Evolutionary conservation across 1,284 basidiomycete genomes (phyloP).

Genomic region (Coniophora puteana): DNA sequence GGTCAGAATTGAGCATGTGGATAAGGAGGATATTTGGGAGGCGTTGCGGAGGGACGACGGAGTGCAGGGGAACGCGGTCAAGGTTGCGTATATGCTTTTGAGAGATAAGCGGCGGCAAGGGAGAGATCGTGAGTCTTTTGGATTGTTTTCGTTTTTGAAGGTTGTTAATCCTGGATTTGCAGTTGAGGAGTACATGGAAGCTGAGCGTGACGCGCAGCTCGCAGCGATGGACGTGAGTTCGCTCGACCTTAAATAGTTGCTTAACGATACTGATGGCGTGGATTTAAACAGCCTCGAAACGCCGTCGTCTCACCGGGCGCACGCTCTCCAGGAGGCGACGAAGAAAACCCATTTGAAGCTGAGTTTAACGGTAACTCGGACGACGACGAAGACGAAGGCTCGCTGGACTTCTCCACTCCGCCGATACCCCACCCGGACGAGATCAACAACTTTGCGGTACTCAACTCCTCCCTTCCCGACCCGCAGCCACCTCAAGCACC

Average conservation of each 20-base stretch:
- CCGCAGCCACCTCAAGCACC: slow-evolving; percentile 42
- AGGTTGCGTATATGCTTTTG: slow-evolving; percentile 94
- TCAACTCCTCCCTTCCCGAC: slow-evolving; percentile 77
- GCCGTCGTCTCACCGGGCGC: slow-evolving; percentile 54
- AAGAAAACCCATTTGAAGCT: slow-evolving; percentile 74
- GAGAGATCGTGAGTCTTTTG: slow-evolving; percentile 63
- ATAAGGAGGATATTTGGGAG: slow-evolving; percentile 83
- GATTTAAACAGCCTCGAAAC: slow-evolving; percentile 63
- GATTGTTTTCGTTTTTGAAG: slow-evolving; percentile 4
- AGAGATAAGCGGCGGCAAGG: slow-evolving; percentile 86
- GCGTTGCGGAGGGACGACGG: slow-evolving; percentile 80
- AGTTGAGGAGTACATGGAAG: slow-evolving; percentile 76
- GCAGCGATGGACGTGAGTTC: slow-evolving; percentile 72
- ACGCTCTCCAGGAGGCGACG: slow-evolving; percentile 52
- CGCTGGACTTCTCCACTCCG: slow-evolving; percentile 58
- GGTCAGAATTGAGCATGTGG: slow-evolving; percentile 71
- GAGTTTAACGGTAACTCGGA: slow-evolving; percentile 56
- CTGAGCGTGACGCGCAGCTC: slow-evolving; percentile 76
- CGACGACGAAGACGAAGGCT: slow-evolving; percentile 61
- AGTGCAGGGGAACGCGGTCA: slow-evolving; percentile 87
- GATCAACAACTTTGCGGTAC: slow-evolving; percentile 75
- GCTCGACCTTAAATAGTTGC: neutral
- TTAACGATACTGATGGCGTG: slow-evolving; percentile 4
- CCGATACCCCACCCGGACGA: slow-evolving; percentile 34
- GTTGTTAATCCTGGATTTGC: slow-evolving; percentile 5